Base-by-base conservation (phyloP, 805 yeast species). In the Candida lessepsii region DNA sequence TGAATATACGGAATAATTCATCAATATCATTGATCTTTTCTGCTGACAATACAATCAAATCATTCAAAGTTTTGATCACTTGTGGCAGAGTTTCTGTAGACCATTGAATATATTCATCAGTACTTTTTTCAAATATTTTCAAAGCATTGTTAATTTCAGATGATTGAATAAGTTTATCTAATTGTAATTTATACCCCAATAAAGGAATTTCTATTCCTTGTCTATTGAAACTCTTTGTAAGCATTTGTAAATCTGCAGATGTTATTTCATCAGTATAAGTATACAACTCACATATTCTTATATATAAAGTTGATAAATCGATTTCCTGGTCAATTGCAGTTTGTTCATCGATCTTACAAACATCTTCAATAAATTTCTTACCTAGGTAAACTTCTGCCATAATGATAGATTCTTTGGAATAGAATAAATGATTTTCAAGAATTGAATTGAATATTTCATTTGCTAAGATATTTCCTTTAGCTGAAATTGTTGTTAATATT, bases 51-150 rank as follows among this genome's bases (percentile, higher is more conserved):
- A 71, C 46, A 8, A 78, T 62, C 46, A 77, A 70, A 11, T 70
- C 61, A 50, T 70, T 68, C 42, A 81, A 57, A 0, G 75, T 61
- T 5, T 63, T 53, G 42, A 61, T 65, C 2, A 76, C 47, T n/a
- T 60, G 58, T 1, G 74, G 69, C 35, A 61, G 57, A 9, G 40
- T 18, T 11, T 45, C 39, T 21, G 45, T 50, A 8, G 41, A 30
- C 70, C 70, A 65, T 23, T 53, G 50, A 4, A 42, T 42, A 18
- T 35, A 44, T 1, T 48, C 33, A 7, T 42, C 39, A 11, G 61
- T 27, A 45, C 72, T 67, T 35, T 63, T 58, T 11, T 60, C 59
- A 39, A 65, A 69, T 9, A 63, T 39, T 16, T 53, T 40, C 7
- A 52, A 32, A 1, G 72, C 72, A 24, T 39, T 34, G 1, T 44